Percentiles rank a stretch among this genome's conserved stretches.
These are phyloP conservation scores for Irpex sp. DNA, from an alignment of 1,284 basidiomycete genomes.

Conservation along the genomic window DNA sequence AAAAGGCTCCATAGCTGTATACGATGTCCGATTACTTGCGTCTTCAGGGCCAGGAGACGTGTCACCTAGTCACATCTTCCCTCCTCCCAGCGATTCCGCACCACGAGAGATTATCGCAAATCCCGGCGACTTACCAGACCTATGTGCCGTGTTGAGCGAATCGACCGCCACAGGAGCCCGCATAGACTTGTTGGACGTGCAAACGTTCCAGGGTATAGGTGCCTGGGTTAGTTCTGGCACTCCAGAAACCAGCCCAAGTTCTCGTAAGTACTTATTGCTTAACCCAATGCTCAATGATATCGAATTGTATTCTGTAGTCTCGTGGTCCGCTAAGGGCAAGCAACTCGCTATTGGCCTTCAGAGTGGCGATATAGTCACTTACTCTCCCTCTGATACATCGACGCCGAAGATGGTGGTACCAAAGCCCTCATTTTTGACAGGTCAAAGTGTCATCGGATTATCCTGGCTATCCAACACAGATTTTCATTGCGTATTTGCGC, in stretches of 20 bases:
- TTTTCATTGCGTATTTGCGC: constrained; percentile 67
- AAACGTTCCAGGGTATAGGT: constrained; percentile 47
- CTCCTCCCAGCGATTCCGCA: constrained; percentile 37
- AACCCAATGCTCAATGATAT: constrained; percentile 8
- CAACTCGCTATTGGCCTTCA: constrained; percentile 76
- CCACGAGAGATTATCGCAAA: constrained; percentile 60
- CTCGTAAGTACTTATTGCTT: constrained; percentile 42
- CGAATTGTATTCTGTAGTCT: constrained; percentile 37
- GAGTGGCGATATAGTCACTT: constrained; percentile 71
- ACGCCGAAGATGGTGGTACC: constrained; percentile 57
- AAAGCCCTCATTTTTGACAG: constrained; percentile 46
- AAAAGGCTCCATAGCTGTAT: constrained; percentile 56
- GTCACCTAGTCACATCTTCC: constrained; percentile 44
- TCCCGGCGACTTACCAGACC: constrained; percentile 56
- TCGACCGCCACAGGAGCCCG: constrained; percentile 28
- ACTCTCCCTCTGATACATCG: constrained; percentile 54
- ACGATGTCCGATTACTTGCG: constrained; percentile 49
- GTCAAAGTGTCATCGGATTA: constrained; percentile 50
- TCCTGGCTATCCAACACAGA: constrained; percentile 75
- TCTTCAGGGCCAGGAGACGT: constrained; percentile 39
- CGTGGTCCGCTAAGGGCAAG: constrained; percentile 88
- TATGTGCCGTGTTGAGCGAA: constrained; percentile 58
- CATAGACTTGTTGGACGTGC: constrained; percentile 46
- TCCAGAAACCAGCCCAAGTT: constrained; percentile 46
- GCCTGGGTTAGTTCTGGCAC: constrained; percentile 58